Evolutionary conservation across 2,329 filamentous ascomycete genomes (phyloP), one percentile per base, ranked within the genome.

Genomic region (Orbilia blumenaviensis): DNA sequence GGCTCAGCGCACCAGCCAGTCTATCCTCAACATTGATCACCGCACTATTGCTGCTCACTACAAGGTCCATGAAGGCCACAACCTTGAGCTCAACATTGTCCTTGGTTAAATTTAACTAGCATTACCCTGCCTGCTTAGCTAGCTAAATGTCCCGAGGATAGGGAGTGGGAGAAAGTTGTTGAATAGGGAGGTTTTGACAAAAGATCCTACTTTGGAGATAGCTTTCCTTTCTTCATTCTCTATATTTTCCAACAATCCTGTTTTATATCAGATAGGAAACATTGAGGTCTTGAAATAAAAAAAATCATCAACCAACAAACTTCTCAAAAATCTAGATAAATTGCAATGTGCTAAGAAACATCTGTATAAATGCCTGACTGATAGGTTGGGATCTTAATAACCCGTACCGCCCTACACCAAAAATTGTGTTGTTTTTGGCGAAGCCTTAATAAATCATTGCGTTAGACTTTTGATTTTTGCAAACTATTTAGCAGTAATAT

Each of bases 61-160:
- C 32, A 72, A 29, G n/a, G 60, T 41, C 48, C 27, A 25, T 29
- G 60, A 72, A 12, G 67, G 60, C 16, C 42, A 72, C n/a, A 32
- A 50, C 42, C 67, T 72, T 9, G 46, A 66, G 58, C 27, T 46
- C 32, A 29, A 72, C 46, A 66, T 72, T 23, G 29, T 72, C 32
- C 46, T 52, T 27, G 67, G 67, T 42, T 72, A 46, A 62, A 46
- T 61, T 32, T 14, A n/a, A n/a, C n/a, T n/a, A n/a, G n/a, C n/a
- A n/a, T n/a, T n/a, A n/a, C n/a, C n/a, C n/a, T n/a, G n/a, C n/a
- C n/a, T n/a, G n/a, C n/a, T 12, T 18, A 21, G n/a, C 34, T 36
- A 29, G 54, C 36, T 38, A 7, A 4, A 42, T 32, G 8, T 9
- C 32, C n/a, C 27, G 32, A 60, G 16, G 48, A 27, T 5, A 9